Conservation (phyloP, 257 asterid genomes). For the Solanum clarkiae region DNA sequence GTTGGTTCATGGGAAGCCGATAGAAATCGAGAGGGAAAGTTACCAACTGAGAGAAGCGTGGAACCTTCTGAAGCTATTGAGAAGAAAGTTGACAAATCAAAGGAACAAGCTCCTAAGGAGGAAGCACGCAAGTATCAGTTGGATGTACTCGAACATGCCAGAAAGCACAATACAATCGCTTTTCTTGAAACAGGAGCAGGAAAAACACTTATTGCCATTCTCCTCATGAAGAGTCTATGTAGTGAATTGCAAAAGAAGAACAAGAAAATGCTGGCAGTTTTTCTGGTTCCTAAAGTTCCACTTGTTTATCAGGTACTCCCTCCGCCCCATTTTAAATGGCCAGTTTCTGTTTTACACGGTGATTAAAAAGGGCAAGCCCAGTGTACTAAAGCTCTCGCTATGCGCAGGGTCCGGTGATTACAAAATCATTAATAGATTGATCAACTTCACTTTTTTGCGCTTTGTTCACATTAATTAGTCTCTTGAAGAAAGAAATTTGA, state of each 20-base stretch:
- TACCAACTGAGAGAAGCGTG: conserved; percentile 20
- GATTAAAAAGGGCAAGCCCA: too few species aligned
- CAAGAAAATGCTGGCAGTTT: conserved; percentile 85
- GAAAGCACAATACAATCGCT: conserved; percentile 78
- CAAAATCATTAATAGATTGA: too few species aligned
- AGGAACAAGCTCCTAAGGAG: conserved; percentile 65
- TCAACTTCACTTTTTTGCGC: too few species aligned
- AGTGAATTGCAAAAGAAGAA: conserved; percentile 50
- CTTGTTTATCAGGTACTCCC: conserved; percentile 85
- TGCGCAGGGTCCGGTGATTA: too few species aligned
- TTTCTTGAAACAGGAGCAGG: conserved; percentile 99
- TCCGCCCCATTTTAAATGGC: too few species aligned
- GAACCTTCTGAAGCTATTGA: conserved; percentile 21
- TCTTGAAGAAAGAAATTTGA: too few species aligned
- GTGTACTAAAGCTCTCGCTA: too few species aligned
- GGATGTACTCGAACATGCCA: conserved; percentile 98
- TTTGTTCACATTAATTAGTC: too few species aligned
- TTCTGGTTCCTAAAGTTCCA: conserved; percentile 98
- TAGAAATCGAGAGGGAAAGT: conserved; percentile 40
- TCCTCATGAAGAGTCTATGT: conserved; percentile 72
- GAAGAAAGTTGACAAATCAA: conserved; percentile 38
- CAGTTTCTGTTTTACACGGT: too few species aligned
- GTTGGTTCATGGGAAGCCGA: conserved; percentile 74
- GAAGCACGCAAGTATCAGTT: conserved; percentile 91
- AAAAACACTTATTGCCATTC: conserved; percentile 87